Percentiles rank a stretch among this genome's conserved stretches.
These are phyloP conservation scores for Raffaelea deltoideospora DNA, from an alignment of 2,329 filamentous ascomycete species.

Conservation along the genomic window DNA sequence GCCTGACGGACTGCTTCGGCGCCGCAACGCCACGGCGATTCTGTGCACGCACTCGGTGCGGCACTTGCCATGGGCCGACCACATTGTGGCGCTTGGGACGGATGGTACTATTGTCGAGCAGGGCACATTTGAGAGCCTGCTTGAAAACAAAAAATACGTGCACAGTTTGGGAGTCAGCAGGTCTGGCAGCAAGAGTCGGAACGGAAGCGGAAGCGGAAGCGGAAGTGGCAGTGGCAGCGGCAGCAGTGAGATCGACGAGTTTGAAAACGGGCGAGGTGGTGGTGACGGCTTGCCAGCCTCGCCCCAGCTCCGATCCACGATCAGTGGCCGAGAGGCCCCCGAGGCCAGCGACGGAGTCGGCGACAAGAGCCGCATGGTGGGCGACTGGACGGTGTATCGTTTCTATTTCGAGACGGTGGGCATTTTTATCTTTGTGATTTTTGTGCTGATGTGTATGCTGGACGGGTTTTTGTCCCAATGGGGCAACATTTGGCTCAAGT, in stretches of 20 bases:
- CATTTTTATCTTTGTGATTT: slow-evolving; percentile 1
- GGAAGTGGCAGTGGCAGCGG: background rate
- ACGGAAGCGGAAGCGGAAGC: background rate
- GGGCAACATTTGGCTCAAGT: slow-evolving; percentile 15
- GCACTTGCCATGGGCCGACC: slow-evolving; percentile 25
- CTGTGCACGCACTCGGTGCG: slow-evolving; percentile 24
- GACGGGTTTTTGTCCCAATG: slow-evolving; percentile 13
- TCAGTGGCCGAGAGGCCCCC: background rate
- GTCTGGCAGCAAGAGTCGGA: background rate
- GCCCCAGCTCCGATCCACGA: no score
- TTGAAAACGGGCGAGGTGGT: no score
- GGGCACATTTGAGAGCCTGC: slow-evolving; percentile 22
- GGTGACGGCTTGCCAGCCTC: no score
- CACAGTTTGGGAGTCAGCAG: slow-evolving; percentile 18
- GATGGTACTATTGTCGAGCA: slow-evolving; percentile 28
- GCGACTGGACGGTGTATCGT: slow-evolving; percentile 5
- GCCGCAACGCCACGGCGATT: slow-evolving; percentile 8
- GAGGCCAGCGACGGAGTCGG: background rate
- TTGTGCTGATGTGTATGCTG: slow-evolving; percentile 7
- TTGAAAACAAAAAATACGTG: slow-evolving; percentile 22
- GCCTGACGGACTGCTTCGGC: slow-evolving; percentile 1
- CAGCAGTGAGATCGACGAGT: background rate
- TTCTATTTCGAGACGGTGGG: slow-evolving; percentile 12
- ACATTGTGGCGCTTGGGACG: slow-evolving; percentile 28
- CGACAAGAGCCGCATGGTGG: background rate